Evolutionary conservation across 1,284 basidiomycete species (phyloP).

Genomic region (Trametes hirsuta): DNA sequence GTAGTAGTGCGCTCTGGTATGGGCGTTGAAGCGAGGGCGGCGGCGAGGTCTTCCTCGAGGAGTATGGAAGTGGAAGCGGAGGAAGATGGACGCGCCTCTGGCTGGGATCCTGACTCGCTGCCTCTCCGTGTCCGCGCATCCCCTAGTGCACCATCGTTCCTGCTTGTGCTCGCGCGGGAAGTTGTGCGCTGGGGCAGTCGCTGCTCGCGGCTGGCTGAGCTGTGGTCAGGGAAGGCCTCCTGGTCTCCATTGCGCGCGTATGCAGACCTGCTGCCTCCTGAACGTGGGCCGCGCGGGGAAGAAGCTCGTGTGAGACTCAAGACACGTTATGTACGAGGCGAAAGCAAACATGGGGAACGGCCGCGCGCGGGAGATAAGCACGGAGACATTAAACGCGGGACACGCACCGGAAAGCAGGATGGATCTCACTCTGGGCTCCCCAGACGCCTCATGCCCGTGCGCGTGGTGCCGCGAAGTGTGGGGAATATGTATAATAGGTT

Average conservation of each 20-base stretch:
- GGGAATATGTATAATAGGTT: not conserved
- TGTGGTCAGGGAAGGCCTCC: constrained; percentile 1
- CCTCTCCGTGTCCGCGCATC: not conserved
- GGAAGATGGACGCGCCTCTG: constrained; percentile 10
- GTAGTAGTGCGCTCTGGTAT: not conserved
- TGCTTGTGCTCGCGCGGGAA: not conserved
- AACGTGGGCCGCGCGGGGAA: constrained; percentile 10
- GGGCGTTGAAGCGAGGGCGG: constrained; percentile 12
- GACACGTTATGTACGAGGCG: not conserved
- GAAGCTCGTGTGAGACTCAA: constrained; percentile 17
- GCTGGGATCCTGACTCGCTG: not conserved
- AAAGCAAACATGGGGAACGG: not conserved
- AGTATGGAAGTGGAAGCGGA: constrained; percentile 8
- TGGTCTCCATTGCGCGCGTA: constrained; percentile 15
- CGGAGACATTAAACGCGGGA: constrained; percentile 11
- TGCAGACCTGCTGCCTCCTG: constrained; percentile 16
- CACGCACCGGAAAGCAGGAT: constrained; percentile 27
- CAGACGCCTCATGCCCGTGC: constrained; percentile 13
- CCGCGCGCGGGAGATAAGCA: constrained; percentile 7
- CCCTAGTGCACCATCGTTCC: not conserved
- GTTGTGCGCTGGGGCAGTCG: not conserved
- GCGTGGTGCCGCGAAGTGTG: constrained; percentile 5
- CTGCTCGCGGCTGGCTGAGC: not conserved
- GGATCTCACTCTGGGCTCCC: constrained; percentile 21
- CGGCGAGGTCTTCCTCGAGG: constrained; percentile 16